Conservation (phyloP, 192 early-diverging fungal species). For the Kappamyces sp. region DNA sequence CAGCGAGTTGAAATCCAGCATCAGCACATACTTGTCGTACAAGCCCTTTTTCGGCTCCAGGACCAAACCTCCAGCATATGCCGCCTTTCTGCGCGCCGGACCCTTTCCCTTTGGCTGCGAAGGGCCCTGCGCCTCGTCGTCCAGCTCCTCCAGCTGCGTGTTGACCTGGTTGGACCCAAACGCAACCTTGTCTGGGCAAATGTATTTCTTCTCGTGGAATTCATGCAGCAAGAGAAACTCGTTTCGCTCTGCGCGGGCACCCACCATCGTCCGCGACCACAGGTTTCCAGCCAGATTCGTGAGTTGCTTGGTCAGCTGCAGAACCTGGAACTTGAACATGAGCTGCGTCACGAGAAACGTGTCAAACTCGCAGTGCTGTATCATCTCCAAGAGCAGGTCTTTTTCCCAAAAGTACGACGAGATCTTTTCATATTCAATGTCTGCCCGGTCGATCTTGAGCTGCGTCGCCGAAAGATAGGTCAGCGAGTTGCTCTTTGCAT, state of each 20-base stretch:
- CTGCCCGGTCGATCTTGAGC: constrained; percentile 70
- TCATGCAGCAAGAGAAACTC: constrained; percentile 94
- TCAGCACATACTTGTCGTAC: constrained; percentile 89
- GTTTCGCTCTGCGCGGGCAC: constrained; percentile 89
- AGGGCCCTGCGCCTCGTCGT: constrained; percentile 16
- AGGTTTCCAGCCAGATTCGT: constrained; percentile 91
- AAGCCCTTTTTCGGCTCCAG: constrained; percentile 96
- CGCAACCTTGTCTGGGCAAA: constrained; percentile 79
- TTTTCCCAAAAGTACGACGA: constrained; percentile 61
- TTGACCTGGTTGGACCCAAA: constrained; percentile 6
- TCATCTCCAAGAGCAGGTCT: constrained; percentile 56
- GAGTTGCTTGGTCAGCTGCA: constrained; percentile 88
- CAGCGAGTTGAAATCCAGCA: constrained; percentile 98
- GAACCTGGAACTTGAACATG: constrained; percentile 82
- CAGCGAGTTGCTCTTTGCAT: constrained; percentile 79
- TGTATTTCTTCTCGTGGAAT: constrained; percentile 85
- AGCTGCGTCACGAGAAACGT: constrained; percentile 69
- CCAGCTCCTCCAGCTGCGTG: constrained; percentile 15
- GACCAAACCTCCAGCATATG: constrained; percentile 91
- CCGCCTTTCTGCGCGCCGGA: constrained; percentile 70
- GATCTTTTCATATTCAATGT: constrained; percentile 78
- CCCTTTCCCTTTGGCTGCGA: constrained; percentile 19
- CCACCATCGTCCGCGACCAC: constrained; percentile 85
- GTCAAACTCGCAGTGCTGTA: constrained; percentile 80
- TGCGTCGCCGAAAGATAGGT: constrained; percentile 70